Base-by-base conservation (phyloP, 768 basidiomycete species). In the Lactarius sp. region DNA sequence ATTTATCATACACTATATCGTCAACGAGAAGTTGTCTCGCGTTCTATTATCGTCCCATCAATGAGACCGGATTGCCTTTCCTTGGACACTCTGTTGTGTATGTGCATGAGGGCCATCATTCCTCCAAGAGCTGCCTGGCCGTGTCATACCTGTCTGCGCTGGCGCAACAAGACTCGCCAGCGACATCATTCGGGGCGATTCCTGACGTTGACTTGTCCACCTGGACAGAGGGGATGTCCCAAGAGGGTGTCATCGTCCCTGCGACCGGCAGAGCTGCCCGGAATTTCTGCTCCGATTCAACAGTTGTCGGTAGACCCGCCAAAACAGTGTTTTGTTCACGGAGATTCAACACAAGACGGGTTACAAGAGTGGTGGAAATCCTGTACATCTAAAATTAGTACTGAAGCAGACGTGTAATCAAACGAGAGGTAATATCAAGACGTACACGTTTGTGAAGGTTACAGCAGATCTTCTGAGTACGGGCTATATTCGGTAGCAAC, bases 311-410 rank as follows among this genome's bases (percentile, higher is more conserved):
- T 13, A 55, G 13, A 34, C 42, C 39, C 5, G 34, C 31, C 1
- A 33, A 22, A 14, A 12, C 6, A n/a, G 41, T 5, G 42, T 41
- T 42, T 22, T 49, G 53, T 37, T 53, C 63, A 8, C 63, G 63
- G 33, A 64, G 63, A 51, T 60, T 64, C 41, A 64, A 51, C 59
- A 64, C 52, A 47, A 64, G 63, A 37, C 63, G 63, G n/a, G 59
- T 52, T 14, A 64, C 53, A 12, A 64, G 59, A 3, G 59, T 64
- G 47, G 47, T 60, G 20, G 59, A 64, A 8, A 64, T 33, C 36
- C 63, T 60, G 31, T 14, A 53, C 4, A 36, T 4, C 20, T 5
- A n/a, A 14, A 27, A 10, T 61, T 16, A 49, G 54, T 16, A 34
- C 47, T 47, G 20, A 22, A 20, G n/a, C 20, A 27, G 2, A 27